A percentile compares a stretch with the other conserved stretches of the same genome.
phyloP scores from a whole-genome alignment of 2,329 filamentous ascomycete genomes.

The Penicillium rolfsii region DNA sequence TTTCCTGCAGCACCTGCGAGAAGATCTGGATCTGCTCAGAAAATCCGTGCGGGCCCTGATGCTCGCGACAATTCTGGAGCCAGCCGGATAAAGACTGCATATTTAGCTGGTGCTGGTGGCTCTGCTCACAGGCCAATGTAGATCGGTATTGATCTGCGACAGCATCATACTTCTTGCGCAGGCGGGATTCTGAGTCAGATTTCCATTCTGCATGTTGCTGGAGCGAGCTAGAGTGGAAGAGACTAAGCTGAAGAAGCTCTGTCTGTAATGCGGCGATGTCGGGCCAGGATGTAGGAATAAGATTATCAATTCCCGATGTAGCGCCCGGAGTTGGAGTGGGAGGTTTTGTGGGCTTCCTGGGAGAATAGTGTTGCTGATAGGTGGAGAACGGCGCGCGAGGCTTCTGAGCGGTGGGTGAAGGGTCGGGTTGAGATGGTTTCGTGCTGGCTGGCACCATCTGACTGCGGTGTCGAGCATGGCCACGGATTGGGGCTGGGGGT shows the following conservation, averaged over 20 bases:
- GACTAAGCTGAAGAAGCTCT: slow-evolving; percentile 49
- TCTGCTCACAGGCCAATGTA: slow-evolving; percentile 38
- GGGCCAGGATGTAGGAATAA: slow-evolving; percentile 36
- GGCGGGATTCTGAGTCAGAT: slow-evolving; percentile 31
- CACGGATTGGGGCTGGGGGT: slow-evolving; percentile 20
- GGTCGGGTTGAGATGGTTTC: slow-evolving; percentile 25
- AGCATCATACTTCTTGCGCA: slow-evolving; percentile 41
- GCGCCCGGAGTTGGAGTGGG: slow-evolving; percentile 24
- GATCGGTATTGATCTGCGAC: slow-evolving; percentile 41
- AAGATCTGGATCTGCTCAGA: slow-evolving; percentile 44
- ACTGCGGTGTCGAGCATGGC: slow-evolving; percentile 43
- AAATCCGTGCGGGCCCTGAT: slow-evolving; percentile 36
- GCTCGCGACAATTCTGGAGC: slow-evolving; percentile 37
- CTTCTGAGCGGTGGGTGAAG: slow-evolving; percentile 25
- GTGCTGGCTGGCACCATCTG: slow-evolving; percentile 33
- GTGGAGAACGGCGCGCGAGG: slow-evolving; percentile 40
- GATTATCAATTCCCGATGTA: slow-evolving; percentile 21
- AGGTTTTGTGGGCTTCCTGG: slow-evolving; percentile 41
- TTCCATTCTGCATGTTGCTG: slow-evolving; percentile 39
- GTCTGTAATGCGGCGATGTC: slow-evolving; percentile 45
- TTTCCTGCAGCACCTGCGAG: slow-evolving; percentile 45
- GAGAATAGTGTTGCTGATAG: slow-evolving; percentile 45
- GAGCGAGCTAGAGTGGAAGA: slow-evolving; percentile 41
- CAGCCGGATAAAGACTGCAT: slow-evolving; percentile 40
- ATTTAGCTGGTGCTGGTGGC: slow-evolving; percentile 39